These are phyloP conservation scores for Pichia norvegensis DNA, from an alignment of 1,139 yeast species.

Conservation along the genomic window DNA sequence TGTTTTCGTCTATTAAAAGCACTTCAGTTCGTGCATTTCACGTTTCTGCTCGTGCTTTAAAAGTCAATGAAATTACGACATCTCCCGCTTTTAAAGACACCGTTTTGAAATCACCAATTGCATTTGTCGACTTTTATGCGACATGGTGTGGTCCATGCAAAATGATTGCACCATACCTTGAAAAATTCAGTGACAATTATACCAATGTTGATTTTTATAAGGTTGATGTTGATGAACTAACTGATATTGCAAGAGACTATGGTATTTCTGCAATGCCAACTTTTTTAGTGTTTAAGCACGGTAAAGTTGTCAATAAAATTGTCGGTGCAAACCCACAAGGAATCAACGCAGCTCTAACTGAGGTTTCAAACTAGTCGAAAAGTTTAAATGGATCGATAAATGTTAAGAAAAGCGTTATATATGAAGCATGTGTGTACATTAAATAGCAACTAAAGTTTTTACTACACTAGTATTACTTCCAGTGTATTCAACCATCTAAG, in stretches of 20 bases:
- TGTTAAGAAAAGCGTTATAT: not conserved
- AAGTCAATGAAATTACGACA: conserved; percentile 28
- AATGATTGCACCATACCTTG: conserved; percentile 72
- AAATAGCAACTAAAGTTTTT: not conserved
- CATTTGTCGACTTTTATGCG: conserved; percentile 78
- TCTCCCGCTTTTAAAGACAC: conserved; percentile 42
- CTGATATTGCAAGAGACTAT: conserved; percentile 59
- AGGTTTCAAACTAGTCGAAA: conserved; percentile 10
- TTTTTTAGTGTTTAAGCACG: conserved; percentile 62
- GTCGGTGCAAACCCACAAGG: conserved; percentile 71
- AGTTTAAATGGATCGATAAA: no score
- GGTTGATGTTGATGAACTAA: conserved; percentile 64
- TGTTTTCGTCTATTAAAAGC: not conserved
- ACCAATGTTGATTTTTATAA: conserved; percentile 58
- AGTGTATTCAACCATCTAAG: conserved; percentile 35
- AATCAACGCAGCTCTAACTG: conserved; percentile 28
- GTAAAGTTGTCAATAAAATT: conserved; percentile 53
- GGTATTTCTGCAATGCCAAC: conserved; percentile 86
- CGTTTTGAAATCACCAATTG: conserved; percentile 45
- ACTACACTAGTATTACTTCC: not conserved
- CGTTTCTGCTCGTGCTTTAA: conserved; percentile 8
- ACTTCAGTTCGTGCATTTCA: conserved; percentile 17
- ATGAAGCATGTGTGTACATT: not conserved
- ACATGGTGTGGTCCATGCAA: conserved; percentile 95
- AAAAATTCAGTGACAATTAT: conserved; percentile 45